Evolutionary conservation across 176 grass and related monocot species (phyloP).

Genomic region (Aechmea fasciata): DNA sequence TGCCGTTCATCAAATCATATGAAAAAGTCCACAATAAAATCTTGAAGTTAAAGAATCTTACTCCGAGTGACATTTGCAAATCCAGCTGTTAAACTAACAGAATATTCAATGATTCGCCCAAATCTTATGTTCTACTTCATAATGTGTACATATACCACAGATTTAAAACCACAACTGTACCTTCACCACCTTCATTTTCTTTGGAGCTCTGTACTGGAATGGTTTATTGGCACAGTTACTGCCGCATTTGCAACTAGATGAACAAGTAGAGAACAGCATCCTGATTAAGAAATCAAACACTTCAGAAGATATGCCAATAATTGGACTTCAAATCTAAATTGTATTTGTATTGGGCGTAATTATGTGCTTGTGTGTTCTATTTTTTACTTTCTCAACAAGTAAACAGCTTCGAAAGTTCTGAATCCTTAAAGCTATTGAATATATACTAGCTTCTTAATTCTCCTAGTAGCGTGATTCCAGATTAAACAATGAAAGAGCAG

Average conservation of each 20-base stretch:
- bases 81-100: no score
- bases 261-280: slow-evolving; percentile 94
- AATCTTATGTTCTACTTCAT: neutral
- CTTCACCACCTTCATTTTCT: slow-evolving; percentile 72
- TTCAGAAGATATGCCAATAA: slow-evolving; percentile 11
- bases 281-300: slow-evolving; percentile 39
- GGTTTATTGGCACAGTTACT: slow-evolving; percentile 63
- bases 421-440: neutral
- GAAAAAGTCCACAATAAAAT: no score
- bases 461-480: neutral
- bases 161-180: slow-evolving; percentile 25
- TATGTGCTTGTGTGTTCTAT: neutral
- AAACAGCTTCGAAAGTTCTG: neutral
- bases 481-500: slow-evolving; percentile 1
- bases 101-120: neutral
- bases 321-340: neutral
- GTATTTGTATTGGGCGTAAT: neutral
- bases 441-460: neutral
- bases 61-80: no score
- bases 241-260: slow-evolving; percentile 73
- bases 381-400: neutral
- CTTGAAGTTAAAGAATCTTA: no score
- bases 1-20: no score
- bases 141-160: neutral
- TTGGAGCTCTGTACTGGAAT: slow-evolving; percentile 72